Base-by-base conservation (phyloP, 441 rosid species). In the Populus trichocarpa region DNA sequence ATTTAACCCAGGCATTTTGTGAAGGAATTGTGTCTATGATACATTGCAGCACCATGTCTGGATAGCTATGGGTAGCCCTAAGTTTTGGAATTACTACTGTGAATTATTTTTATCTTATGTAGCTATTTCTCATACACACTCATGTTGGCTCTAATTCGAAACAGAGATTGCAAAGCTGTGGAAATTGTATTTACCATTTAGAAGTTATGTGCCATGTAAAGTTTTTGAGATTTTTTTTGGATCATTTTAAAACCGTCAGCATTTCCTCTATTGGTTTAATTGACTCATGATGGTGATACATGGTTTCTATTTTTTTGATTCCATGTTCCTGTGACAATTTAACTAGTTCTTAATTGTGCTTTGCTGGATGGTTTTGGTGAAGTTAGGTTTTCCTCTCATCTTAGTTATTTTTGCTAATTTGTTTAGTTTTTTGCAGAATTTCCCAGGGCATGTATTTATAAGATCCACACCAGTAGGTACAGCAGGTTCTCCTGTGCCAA, bases 361-460 rank as follows among this genome's bases (percentile, higher is more conserved):
- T 68, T 25, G 10, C 4, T 46, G 57, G 57, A 46, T 46, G 20
- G 57, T 22, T 22, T 8, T 22, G 23, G 36, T 18, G 66, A n/a
- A 10, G 18, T 26, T 64, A 14, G 36, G 14, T 36, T 38, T 23
- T 13, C 3, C 2, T 10, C 26, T 16, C 33, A 30, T 66, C 57
- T 22, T 36, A 32, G 28, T 23, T 67, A 33, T n/a, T 61, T 42
- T 35, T 20, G 14, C 46, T 53, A 67, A 64, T 33, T 76, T 23
- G 22, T 59, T 59, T 61, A 32, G 23, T 11, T 65, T 73, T 71
- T 50, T 76, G 69, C 84, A 92, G 93, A 90, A 82, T 86, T 90
- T 91, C 81, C 95, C 90, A 80, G 97, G 97, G 23, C 96, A 91
- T 80, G 84, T 87, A 74, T 87, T 82, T 74, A 79, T 87, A 88